Evolutionary conservation across 768 basidiomycete species (phyloP), one percentile per base, ranked within the genome.

Genomic region (Kwoniella mangroviensis): DNA sequence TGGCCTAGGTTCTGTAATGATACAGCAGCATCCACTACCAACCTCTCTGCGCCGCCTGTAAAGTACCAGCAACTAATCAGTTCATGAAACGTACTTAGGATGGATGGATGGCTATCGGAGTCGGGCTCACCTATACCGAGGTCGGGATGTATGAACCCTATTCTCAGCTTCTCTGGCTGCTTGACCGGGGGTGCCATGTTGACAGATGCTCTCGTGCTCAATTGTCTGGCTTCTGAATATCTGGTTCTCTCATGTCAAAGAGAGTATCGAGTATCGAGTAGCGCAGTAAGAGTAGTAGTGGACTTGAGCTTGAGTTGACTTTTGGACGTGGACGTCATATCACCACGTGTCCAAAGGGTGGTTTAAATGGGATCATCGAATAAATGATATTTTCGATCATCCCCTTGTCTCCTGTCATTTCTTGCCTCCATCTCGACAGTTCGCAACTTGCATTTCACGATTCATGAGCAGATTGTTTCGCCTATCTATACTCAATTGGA

Each of bases 131-230:
- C 95, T 61, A 98, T 94, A 67, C 95, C 95, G 4, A 98, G 86
- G 85, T 98, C 95, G 42, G 95, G 95, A 80, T 98, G 95, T 65
- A 97, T 86, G 83, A 97, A 93, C 4, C 92, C 94, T 70, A 97
- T 78, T 51, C 84, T 69, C 43, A 86, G 76, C 65, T 76, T 76
- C 45, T 68, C 67, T 42, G 41, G 58, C 58, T 60, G 58, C 21
- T 45, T 60, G 11, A 60, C n/a, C 11, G 58, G 58, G 22, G 58
- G 58, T 45, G 58, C 22, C 58, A 60, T 60, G 13, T 13, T 57
- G 21, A 34, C 9, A 9, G 2, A 15, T 57, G 26, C 26, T 13
- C 56, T 28, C 0, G 9, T n/a, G 15, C 26, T 57, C 1, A 55
- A 41, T 26, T 13, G 24, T 45, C 59, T 40, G 55, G 34, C 45